Percentiles rank a stretch among this genome's conserved stretches.
phyloP scores from a whole-genome alignment of 78 protist species.

The Emiliania huxleyi region DNA sequence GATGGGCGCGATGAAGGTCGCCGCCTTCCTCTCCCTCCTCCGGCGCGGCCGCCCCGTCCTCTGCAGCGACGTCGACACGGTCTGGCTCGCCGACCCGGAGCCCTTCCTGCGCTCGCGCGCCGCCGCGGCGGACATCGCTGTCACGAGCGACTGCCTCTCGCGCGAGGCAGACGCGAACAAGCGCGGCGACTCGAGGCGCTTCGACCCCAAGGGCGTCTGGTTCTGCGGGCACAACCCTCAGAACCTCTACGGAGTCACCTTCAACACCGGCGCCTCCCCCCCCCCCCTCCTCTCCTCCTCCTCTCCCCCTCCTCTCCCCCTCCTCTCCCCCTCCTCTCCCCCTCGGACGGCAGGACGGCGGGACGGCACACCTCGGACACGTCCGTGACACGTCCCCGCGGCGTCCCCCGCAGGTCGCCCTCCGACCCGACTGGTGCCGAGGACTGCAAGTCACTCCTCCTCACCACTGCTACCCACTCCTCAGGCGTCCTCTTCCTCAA shows the following conservation, averaged over 20 bases:
- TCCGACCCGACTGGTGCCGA: too few relatives aligned
- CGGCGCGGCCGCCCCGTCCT: neutral
- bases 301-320: too few relatives aligned
- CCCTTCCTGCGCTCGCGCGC: neutral
- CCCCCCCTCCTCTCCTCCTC: too few relatives aligned
- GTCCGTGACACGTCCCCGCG: too few relatives aligned
- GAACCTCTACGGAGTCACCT: neutral
- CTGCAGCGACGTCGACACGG: neutral
- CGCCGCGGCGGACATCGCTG: neutral
- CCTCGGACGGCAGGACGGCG: too few relatives aligned
- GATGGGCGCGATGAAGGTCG: conserved; percentile 21
- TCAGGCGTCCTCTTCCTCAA: neutral
- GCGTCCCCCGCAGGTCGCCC: too few relatives aligned
- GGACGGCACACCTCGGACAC: too few relatives aligned
- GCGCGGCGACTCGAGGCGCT: neutral
- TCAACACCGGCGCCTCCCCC: conserved; percentile 28
- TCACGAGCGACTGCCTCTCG: neutral
- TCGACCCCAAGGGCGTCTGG: neutral
- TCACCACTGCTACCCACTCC: too few relatives aligned
- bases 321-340: too few relatives aligned
- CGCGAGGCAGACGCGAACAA: neutral
- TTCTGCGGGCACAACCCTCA: neutral
- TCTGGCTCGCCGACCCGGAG: neutral
- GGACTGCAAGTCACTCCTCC: too few relatives aligned
- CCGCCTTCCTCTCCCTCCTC: neutral